Evolutionary conservation across 371 early-diverging fungal genomes (phyloP), one percentile per base, ranked within the genome.

Genomic region (Apophysomyces elegans): DNA sequence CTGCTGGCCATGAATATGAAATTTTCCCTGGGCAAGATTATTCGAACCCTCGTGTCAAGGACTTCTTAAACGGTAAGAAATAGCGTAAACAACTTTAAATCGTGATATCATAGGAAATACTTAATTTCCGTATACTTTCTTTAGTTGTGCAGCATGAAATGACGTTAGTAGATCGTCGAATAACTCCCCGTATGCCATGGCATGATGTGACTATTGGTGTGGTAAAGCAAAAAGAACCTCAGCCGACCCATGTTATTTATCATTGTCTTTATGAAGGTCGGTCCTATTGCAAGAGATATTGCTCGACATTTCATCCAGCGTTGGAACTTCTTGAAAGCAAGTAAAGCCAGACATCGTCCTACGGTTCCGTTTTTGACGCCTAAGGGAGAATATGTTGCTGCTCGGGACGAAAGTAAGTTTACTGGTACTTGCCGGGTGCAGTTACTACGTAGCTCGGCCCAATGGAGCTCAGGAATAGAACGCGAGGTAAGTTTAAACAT

Each of bases 111-210:
- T 26, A 26, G 32, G 2, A 26, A 26, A 26, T 26, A 2, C 2
- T 26, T 26, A 26, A 26, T 2, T 26, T 26, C 3, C 2, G 26
- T 41, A 38, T 32, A 35, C 38, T 7, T 58, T 50, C 36, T 56
- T 4, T 60, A 75, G 90, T 94, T 39, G 74, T 78, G 37, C 67
- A 84, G 46, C 76, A 78, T 67, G 73, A 83, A 35, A 67, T 68
- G n/a, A 78, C 83, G 5, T 60, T 91, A 16, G 81, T 94, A 13
- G 69, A 78, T 56, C 61, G 45, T 62, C 36, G 74, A 41, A 68
- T 74, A 9, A 84, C 81, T 9, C 86, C 95, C n/a, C 88, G 97
- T 56, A 93, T 97, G 95, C 96, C 96, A 14, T 97, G 98, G 98
- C 97, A 96, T 76, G 98, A 97, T 65, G 86, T 96, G 37, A 86